Evolutionary conservation across 2,329 filamentous ascomycete genomes (phyloP).

Genomic region (Macroventuria anomochaeta): DNA sequence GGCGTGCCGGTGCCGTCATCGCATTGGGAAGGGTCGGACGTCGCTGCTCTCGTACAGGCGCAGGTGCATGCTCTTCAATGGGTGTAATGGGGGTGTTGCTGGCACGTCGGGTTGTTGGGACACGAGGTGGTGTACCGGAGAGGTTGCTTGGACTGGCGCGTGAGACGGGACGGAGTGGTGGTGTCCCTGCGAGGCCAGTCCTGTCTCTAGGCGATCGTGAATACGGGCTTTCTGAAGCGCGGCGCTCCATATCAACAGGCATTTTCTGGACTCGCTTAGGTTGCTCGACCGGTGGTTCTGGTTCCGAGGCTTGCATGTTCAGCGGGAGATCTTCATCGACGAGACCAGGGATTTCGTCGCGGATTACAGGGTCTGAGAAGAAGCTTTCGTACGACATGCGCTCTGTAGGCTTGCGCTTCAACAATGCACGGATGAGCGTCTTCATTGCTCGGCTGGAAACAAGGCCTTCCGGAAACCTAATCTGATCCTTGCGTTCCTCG

Average conservation of each 20-base stretch:
- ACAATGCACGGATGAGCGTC: constrained; percentile 74
- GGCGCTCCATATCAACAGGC: constrained; percentile 37
- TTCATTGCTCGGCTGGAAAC: constrained; percentile 79
- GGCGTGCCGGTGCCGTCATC: constrained; percentile 54
- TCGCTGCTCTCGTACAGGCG: constrained; percentile 45
- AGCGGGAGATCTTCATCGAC: constrained; percentile 74
- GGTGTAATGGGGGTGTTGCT: constrained; percentile 45
- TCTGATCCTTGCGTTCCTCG: constrained; percentile 83
- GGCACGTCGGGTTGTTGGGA: constrained; percentile 33
- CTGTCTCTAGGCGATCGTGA: constrained; percentile 44
- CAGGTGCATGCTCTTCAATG: constrained; percentile 45
- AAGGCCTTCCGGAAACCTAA: constrained; percentile 79
- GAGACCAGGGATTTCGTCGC: constrained; percentile 77
- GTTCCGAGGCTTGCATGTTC: constrained; percentile 34
- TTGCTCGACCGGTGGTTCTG: constrained; percentile 34
- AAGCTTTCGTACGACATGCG: constrained; percentile 86
- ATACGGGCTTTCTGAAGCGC: constrained; percentile 37
- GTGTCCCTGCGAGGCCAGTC: constrained; percentile 36
- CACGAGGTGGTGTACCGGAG: constrained; percentile 34
- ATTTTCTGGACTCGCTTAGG: constrained; percentile 38
- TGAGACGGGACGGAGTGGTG: constrained; percentile 44
- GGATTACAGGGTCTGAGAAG: constrained; percentile 77
- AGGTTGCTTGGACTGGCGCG: constrained; percentile 39
- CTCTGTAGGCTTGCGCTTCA: constrained; percentile 86
- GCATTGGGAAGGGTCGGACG: constrained; percentile 54